These are phyloP conservation scores for Croton laevigatus DNA, from an alignment of 441 rosid species.

Conservation along the genomic window DNA sequence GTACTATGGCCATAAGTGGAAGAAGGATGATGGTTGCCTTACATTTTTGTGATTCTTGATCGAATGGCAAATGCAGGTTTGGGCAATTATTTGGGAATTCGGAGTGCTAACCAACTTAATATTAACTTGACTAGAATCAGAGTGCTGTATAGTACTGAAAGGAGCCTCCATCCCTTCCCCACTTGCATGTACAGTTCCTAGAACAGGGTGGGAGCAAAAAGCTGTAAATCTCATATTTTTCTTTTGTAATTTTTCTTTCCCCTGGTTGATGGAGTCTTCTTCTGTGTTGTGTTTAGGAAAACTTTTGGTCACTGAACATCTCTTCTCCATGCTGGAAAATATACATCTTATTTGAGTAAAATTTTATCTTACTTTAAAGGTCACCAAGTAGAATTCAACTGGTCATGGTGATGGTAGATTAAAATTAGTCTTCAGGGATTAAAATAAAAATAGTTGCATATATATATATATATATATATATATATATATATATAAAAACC, in stretches of 20 bases:
- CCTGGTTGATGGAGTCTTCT: constrained; percentile 1
- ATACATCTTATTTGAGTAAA: background rate
- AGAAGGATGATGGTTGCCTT: constrained; percentile 11
- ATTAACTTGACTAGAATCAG: constrained; percentile 33
- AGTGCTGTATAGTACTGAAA: constrained; percentile 31
- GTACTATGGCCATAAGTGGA: constrained; percentile 5
- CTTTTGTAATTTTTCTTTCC: background rate
- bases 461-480: no score
- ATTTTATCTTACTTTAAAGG: no score
- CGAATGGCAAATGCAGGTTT: constrained; percentile 6
- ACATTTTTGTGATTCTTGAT: constrained; percentile 16
- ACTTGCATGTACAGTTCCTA: constrained; percentile 36
- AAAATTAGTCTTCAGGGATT: no score
- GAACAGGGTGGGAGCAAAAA: constrained; percentile 12
- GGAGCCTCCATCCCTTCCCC: constrained; percentile 20
- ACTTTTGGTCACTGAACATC: background rate
- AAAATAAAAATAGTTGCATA: no score
- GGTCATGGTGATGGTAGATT: no score
- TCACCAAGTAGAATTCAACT: no score
- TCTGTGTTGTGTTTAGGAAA: constrained; percentile 16
- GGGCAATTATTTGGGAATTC: constrained; percentile 12
- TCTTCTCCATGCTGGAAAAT: constrained; percentile 6
- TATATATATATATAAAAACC: no score
- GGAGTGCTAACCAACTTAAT: constrained; percentile 27
- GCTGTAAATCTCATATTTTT: constrained; percentile 28